These are phyloP conservation scores for Xerocomellus intermedius DNA, from an alignment of 768 basidiomycete genomes.

Conservation along the genomic window DNA sequence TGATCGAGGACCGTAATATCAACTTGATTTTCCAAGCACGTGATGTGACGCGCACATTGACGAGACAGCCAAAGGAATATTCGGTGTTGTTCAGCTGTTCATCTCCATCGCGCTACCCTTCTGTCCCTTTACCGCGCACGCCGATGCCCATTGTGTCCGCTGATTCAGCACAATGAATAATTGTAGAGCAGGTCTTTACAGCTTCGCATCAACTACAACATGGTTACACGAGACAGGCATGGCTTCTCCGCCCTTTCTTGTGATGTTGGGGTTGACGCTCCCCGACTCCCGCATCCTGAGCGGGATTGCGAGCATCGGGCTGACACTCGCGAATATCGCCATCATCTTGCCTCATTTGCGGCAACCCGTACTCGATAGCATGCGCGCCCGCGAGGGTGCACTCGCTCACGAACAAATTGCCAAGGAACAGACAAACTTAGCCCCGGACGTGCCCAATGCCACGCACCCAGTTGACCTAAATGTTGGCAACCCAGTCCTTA, in stretches of 20 bases:
- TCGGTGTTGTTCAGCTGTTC: neutral
- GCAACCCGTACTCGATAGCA: conserved; percentile 18
- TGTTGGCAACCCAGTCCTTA: neutral
- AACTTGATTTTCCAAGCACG: conserved; percentile 22
- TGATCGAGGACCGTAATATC: neutral
- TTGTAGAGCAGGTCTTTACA: conserved; percentile 29
- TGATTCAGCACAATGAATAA: conserved; percentile 19
- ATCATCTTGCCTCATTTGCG: conserved; percentile 23
- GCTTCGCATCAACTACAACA: conserved; percentile 18
- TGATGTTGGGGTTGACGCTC: conserved; percentile 23
- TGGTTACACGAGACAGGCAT: conserved; percentile 23
- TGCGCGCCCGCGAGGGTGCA: neutral
- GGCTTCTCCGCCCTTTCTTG: conserved; percentile 26
- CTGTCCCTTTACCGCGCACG: neutral
- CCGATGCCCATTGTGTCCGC: conserved; percentile 2
- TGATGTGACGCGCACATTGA: conserved; percentile 17
- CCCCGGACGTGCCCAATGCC: neutral
- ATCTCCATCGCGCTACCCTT: neutral
- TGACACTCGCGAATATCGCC: conserved; percentile 27
- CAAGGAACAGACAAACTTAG: neutral
- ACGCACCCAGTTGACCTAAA: neutral
- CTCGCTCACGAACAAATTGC: neutral
- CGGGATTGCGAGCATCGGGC: conserved; percentile 25
- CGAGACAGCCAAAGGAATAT: conserved; percentile 4
- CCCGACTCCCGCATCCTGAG: conserved; percentile 27